These are phyloP conservation scores for Cystofilobasidium ferigula DNA, from an alignment of 768 basidiomycete genomes.

Conservation along the genomic window DNA sequence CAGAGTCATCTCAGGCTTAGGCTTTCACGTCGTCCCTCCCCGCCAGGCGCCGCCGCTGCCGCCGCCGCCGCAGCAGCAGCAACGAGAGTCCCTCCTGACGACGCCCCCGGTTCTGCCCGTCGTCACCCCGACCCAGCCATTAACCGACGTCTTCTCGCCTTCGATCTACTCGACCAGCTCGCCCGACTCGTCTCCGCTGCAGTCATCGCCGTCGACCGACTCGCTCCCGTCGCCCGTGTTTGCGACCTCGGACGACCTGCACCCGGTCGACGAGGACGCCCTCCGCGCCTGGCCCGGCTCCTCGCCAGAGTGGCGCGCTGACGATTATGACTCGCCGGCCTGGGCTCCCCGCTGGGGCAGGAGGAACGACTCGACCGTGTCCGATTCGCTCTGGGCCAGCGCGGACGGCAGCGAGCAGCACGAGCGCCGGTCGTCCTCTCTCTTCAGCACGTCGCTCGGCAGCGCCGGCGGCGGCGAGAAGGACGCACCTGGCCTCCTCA, in stretches of 20 bases:
- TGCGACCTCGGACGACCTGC: background rate
- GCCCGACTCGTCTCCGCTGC: background rate
- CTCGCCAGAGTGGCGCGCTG: background rate
- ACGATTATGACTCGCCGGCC: slow-evolving; percentile 10
- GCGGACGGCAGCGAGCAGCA: slow-evolving; percentile 8
- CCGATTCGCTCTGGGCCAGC: background rate
- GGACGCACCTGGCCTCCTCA: too few relatives aligned
- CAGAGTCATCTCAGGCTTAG: slow-evolving; percentile 4
- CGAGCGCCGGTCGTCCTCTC: too few relatives aligned
- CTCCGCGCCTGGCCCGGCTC: background rate
- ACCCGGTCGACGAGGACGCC: background rate
- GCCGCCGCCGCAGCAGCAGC: background rate
- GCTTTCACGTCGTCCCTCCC: slow-evolving; percentile 9
- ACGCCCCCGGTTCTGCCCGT: too few relatives aligned
- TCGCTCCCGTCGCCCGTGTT: background rate
- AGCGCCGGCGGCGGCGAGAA: background rate
- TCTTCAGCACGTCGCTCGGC: background rate
- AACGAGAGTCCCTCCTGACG: too few relatives aligned
- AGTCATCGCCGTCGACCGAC: slow-evolving; percentile 8
- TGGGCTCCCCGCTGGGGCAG: slow-evolving; percentile 9
- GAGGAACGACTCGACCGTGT: background rate
- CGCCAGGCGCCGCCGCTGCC: background rate
- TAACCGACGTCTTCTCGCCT: background rate
- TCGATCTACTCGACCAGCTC: slow-evolving; percentile 3
- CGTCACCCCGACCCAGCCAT: too few relatives aligned